Conservation (phyloP, 495 filamentous ascomycete genomes). For the Oidiodendron maius region DNA sequence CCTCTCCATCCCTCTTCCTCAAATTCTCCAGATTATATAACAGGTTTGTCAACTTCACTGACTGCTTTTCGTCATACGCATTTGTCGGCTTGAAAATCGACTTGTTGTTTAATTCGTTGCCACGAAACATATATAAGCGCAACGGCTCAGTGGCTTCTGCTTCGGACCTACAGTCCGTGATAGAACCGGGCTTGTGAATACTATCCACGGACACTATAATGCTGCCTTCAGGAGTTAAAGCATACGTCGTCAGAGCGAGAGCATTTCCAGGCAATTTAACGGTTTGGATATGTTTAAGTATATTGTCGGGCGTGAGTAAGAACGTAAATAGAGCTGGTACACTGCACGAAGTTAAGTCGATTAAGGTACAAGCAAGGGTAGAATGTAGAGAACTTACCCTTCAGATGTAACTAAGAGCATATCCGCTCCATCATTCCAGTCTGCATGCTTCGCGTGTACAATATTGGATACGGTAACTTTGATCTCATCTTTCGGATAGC, state of each 20-base stretch:
- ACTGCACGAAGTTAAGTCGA: constrained; percentile 34
- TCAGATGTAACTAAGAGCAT: constrained; percentile 60
- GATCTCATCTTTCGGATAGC: constrained; percentile 16
- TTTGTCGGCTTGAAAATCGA: background rate
- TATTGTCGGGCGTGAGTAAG: constrained; percentile 32
- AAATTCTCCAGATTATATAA: constrained; percentile 69
- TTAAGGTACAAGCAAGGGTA: background rate
- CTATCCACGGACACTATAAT: constrained; percentile 55
- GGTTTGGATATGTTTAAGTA: constrained; percentile 38
- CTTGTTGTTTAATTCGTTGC: background rate
- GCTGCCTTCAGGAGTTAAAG: background rate
- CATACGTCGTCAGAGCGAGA: constrained; percentile 39
- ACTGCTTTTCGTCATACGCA: background rate
- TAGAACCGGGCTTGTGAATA: constrained; percentile 34
- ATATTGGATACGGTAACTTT: constrained; percentile 49
- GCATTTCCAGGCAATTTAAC: constrained; percentile 53
- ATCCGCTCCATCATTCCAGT: constrained; percentile 12
- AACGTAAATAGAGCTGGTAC: constrained; percentile 57
- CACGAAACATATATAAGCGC: constrained; percentile 19
- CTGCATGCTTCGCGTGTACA: constrained; percentile 24
- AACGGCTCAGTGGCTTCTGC: constrained; percentile 16
- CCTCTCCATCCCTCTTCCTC: constrained; percentile 57
- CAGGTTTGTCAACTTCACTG: constrained; percentile 40
- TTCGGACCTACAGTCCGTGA: constrained; percentile 13
- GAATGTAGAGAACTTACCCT: constrained; percentile 43